Evolutionary conservation across 208 protist species (phyloP).

Genomic region (Crithidia fasciculata): DNA sequence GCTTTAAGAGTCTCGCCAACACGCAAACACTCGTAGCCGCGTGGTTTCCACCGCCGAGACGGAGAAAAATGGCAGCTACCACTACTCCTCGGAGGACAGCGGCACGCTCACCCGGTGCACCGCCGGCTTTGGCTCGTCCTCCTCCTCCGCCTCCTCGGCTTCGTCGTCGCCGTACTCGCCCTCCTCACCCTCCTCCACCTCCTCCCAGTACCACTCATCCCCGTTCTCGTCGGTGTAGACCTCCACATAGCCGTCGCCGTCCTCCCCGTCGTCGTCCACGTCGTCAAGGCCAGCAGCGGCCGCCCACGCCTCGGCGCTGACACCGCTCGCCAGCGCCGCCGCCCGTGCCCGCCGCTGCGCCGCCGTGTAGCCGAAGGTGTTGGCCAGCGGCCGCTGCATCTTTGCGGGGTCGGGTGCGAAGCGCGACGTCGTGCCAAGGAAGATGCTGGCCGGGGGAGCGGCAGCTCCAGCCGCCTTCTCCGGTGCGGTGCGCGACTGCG

Average conservation of each 20-base stretch:
- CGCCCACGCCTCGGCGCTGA: conserved; percentile 9
- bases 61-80: too few relatives aligned
- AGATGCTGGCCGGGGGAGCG: conserved; percentile 19
- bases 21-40: too few relatives aligned
- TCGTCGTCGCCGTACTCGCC: conserved; percentile 29
- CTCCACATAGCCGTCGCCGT: conserved; percentile 24
- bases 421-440: conserved; percentile 16
- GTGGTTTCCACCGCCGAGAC: too few relatives aligned
- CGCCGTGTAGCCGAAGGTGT: conserved; percentile 42
- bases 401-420: conserved; percentile 41
- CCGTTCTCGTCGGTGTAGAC: conserved; percentile 43
- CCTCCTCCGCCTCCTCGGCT: conserved; percentile 14
- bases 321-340: conserved; percentile 14
- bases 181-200: conserved; percentile 38
- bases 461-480: too few relatives aligned
- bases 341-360: conserved; percentile 19
- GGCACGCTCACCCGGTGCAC: neutral
- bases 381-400: conserved; percentile 40
- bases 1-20: too few relatives aligned
- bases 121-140: neutral
- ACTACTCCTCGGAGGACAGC: too few relatives aligned
- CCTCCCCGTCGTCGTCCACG: conserved; percentile 25
- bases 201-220: conserved; percentile 44
- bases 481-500: too few relatives aligned
- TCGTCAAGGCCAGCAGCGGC: neutral